A percentile compares a stretch with the other conserved stretches of the same genome.
Conservation (phyloP, 2,329 filamentous ascomycete genomes). For the Diaporthe ilicicola region DNA sequence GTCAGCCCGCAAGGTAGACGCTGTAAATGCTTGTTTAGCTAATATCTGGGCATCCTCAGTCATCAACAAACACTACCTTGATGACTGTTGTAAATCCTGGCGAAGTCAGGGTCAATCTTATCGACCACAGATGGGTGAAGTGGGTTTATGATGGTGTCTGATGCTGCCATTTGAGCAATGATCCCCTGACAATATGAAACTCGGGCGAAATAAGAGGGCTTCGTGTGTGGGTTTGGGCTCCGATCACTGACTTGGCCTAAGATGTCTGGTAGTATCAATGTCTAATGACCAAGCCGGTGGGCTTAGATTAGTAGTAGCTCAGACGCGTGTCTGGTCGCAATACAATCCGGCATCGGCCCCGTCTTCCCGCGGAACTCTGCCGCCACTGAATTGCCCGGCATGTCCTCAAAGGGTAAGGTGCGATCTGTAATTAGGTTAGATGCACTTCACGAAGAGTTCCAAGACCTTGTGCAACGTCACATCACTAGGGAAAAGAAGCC, state of each 20-base stretch:
- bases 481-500: background rate
- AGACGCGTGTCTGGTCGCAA: background rate
- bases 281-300: no score
- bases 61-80: slow-evolving; percentile 38
- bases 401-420: background rate
- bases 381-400: background rate
- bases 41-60: background rate
- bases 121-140: slow-evolving; percentile 48
- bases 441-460: background rate
- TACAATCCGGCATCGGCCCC: background rate
- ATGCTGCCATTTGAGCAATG: slow-evolving; percentile 9
- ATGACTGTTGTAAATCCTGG: slow-evolving; percentile 47
- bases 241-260: no score
- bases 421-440: background rate
- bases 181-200: background rate
- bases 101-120: slow-evolving; percentile 47
- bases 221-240: background rate
- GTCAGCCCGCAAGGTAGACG: slow-evolving; percentile 25
- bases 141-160: slow-evolving; percentile 42
- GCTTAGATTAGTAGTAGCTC: no score
- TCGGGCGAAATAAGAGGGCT: background rate
- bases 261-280: no score
- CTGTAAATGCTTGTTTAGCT: background rate
- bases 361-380: background rate
- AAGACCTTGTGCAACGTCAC: background rate